Evolutionary conservation across 208 protist genomes (phyloP), one percentile per base, ranked within the genome.

Genomic region (Lotmaria passim): DNA sequence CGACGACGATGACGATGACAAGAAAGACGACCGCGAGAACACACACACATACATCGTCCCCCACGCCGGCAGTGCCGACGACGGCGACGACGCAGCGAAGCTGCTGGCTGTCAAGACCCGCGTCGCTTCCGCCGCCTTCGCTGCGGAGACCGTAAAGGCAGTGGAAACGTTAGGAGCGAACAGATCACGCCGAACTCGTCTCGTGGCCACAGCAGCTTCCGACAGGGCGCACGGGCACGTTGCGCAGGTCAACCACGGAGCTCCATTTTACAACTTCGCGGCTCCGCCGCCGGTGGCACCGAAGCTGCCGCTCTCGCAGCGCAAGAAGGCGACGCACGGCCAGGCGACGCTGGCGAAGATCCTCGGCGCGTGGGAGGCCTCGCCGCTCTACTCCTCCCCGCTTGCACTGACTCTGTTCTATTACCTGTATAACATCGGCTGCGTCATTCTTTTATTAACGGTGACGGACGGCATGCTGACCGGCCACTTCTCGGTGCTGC

Each of bases 401-500:
- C 56, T 88, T 6, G 69, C 77, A 3, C 50, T 91, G 26, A 58
- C 74, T n/a, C 21, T 79, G 15, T 90, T 79, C 43, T 93, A 88
- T 64, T 82, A 81, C 51, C 53, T 89, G 48, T 87, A 85, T 64
- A 55, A 57, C 38, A 60, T 76, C 33, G 62, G 63, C 50, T 65
- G 71, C 59, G 48, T 64, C 14, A 47, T 85, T 7, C 61, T 88
- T 52, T 72, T 88, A 33, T 46, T 81, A 31, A 71, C 75, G 12
- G 74, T 62, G 55, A 82, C 82, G 41, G 71, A 73, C 26, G 82
- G 82, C 41, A 51, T 56, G 38, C 64, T 82, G 19, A 85, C 82
- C 0, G 79, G 82, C 0, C 73, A 81, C 56, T 71, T 85, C 41
- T 72, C 78, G 4, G 56, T 84, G 47, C 24, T 82, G 23, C 75